Evolutionary conservation across 495 filamentous ascomycete genomes (phyloP), one percentile per base, ranked within the genome.

Genomic region (Chaetomium tenue): DNA sequence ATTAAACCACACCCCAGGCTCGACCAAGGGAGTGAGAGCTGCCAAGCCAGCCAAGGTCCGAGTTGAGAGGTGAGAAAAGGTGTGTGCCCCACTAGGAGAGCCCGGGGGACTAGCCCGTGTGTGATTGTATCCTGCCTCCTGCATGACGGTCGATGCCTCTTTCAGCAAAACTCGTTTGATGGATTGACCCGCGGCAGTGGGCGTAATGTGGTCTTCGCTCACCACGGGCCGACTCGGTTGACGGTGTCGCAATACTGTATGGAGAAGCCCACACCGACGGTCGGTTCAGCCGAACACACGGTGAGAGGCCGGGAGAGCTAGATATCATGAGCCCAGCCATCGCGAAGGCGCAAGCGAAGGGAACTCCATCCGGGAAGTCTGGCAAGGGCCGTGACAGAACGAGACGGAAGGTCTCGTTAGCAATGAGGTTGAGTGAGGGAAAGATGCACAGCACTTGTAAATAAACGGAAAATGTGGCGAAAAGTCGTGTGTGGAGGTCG

Each of bases 121-220:
- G 64, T 70, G 68, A 69, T 68, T 62, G 50, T 61, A 28, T 47
- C 23, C 55, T 66, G 52, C 22, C 25, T 63, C 60, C 54, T 70
- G 69, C 71, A 69, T 66, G 68, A 65, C 50, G 61, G 65, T 37
- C 60, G 61, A 67, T 63, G 61, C 55, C 58, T 58, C 51, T 56
- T 47, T 56, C 56, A 60, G 44, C 50, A 44, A 44, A 40, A 37
- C 11, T 40, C 23, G 33, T 59, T 53, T 66, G 70, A 68, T 75
- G 69, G 68, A 67, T 68, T 68, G 70, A 74, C 72, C 72, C 71
- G 64, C 66, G 69, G 70, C 64, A 63, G 70, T 73, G 73, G 70
- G 55, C 63, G 70, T 74, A 76, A 71, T 72, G 66, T 72, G 68
- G 66, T 68, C n/a, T 52, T 48, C 48, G 56, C 57, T 66, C 63